Percentiles rank a stretch among this genome's conserved stretches.
phyloP scores from a whole-genome alignment of 2,329 filamentous ascomycete species.

The Fusarium musae region DNA sequence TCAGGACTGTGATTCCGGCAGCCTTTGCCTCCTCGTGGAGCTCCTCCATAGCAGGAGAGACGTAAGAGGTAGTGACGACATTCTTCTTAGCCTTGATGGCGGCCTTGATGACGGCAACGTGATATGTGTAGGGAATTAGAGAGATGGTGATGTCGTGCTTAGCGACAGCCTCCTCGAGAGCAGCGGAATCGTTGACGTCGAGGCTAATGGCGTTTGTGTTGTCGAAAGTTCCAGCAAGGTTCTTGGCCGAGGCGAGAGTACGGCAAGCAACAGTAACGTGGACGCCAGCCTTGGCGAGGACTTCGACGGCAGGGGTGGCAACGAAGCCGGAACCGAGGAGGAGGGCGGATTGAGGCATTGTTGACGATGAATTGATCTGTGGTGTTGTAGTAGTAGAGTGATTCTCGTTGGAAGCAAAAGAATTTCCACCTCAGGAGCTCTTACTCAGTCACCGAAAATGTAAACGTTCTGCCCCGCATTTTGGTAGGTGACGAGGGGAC shows the following conservation, averaged over 20 bases:
- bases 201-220: conserved; percentile 82
- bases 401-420: conserved; percentile 18
- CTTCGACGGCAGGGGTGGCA: conserved; percentile 71
- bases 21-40: conserved; percentile 85
- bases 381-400: conserved; percentile 1
- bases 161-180: conserved; percentile 82
- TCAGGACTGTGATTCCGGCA: conserved; percentile 96
- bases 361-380: conserved; percentile 6
- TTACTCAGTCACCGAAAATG: conserved; percentile 10
- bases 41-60: conserved; percentile 91
- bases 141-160: conserved; percentile 83
- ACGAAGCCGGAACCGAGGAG: conserved; percentile 64
- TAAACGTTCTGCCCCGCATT: conserved; percentile 18
- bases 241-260: conserved; percentile 80
- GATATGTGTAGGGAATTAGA: conserved; percentile 92
- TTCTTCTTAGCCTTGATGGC: conserved; percentile 95
- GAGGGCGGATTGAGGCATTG: conserved; percentile 46
- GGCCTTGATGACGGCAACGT: conserved; percentile 89
- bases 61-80: conserved; percentile 94
- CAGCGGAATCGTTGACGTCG: conserved; percentile 80
- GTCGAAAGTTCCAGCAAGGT: conserved; percentile 76
- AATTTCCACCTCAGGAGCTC: conserved; percentile 6
- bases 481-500: conserved; percentile 15
- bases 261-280: conserved; percentile 81
- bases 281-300: conserved; percentile 69